These are phyloP conservation scores for Luvunga scandens DNA, from an alignment of 345 rosid genomes.

Conservation along the genomic window DNA sequence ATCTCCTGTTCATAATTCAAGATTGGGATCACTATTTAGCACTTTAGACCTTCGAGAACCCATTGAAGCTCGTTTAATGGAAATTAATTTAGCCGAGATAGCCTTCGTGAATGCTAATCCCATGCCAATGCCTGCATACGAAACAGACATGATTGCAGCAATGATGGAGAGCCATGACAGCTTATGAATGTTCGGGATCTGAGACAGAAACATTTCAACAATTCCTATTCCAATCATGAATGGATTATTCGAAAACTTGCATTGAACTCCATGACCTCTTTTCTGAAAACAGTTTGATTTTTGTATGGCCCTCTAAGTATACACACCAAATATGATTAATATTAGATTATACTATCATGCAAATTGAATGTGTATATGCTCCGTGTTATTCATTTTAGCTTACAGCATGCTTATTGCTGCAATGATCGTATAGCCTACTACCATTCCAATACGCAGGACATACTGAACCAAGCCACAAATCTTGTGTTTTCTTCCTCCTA, in stretches of 20 bases:
- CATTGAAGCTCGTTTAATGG: too few species aligned
- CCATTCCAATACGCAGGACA: neutral
- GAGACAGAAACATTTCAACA: slow-evolving; percentile 38
- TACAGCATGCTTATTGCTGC: slow-evolving; percentile 26
- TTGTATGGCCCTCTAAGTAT: slow-evolving; percentile 32
- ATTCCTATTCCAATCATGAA: slow-evolving; percentile 61
- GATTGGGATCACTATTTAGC: neutral
- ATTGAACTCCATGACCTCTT: slow-evolving; percentile 38
- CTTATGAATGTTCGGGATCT: slow-evolving; percentile 49
- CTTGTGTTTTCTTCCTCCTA: slow-evolving; percentile 7
- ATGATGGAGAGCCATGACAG: slow-evolving; percentile 54
- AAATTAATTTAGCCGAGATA: slow-evolving; percentile 6
- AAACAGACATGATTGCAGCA: slow-evolving; percentile 53
- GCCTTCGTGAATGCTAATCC: slow-evolving; percentile 45
- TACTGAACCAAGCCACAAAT: slow-evolving; percentile 11
- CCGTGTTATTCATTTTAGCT: neutral
- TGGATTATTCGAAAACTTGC: slow-evolving; percentile 49
- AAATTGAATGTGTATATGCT: neutral
- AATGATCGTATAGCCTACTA: slow-evolving; percentile 17
- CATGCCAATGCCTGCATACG: slow-evolving; percentile 47
- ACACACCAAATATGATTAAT: neutral
- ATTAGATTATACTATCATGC: too few species aligned
- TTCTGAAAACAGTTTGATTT: slow-evolving; percentile 63
- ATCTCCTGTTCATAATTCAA: slow-evolving; percentile 7
- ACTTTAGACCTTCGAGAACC: too few species aligned